Percentiles rank a stretch among this genome's conserved stretches.
phyloP scores from a whole-genome alignment of 441 rosid species.

The Populus tomentosa region DNA sequence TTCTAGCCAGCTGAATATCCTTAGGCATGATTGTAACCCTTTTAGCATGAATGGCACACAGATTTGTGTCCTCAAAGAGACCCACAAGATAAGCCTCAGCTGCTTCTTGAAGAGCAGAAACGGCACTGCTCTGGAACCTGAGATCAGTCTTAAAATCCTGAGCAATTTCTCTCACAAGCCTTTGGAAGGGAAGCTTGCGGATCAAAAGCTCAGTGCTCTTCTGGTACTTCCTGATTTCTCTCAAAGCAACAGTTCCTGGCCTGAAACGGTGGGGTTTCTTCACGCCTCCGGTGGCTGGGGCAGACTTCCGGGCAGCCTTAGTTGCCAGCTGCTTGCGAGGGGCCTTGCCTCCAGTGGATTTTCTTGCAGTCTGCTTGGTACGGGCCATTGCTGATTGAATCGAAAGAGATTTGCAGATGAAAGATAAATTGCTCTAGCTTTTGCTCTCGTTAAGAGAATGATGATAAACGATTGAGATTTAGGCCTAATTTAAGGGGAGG shows the following conservation, averaged over 20 bases:
- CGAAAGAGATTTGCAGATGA: too few relatives aligned
- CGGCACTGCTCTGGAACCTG: conserved; percentile 28
- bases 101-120: conserved; percentile 29
- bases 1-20: conserved; percentile 24
- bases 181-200: conserved; percentile 29
- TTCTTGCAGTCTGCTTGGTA: conserved; percentile 33
- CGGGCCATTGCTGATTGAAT: conserved; percentile 17
- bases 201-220: conserved; percentile 31
- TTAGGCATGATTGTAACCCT: conserved; percentile 34
- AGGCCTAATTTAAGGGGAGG: background rate
- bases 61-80: conserved; percentile 25
- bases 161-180: conserved; percentile 31
- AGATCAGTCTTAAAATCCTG: conserved; percentile 31
- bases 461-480: too few relatives aligned
- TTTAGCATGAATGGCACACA: conserved; percentile 25
- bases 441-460: too few relatives aligned
- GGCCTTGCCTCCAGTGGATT: conserved; percentile 29
- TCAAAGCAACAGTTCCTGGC: conserved; percentile 24
- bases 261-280: conserved; percentile 35
- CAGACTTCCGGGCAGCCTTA: conserved; percentile 29
- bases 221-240: conserved; percentile 30
- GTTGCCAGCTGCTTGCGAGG: conserved; percentile 32
- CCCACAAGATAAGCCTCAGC: conserved; percentile 29
- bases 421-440: too few relatives aligned
- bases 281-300: conserved; percentile 32